phyloP scores from a whole-genome alignment of 768 basidiomycete species.

The Suillus brevipes region DNA sequence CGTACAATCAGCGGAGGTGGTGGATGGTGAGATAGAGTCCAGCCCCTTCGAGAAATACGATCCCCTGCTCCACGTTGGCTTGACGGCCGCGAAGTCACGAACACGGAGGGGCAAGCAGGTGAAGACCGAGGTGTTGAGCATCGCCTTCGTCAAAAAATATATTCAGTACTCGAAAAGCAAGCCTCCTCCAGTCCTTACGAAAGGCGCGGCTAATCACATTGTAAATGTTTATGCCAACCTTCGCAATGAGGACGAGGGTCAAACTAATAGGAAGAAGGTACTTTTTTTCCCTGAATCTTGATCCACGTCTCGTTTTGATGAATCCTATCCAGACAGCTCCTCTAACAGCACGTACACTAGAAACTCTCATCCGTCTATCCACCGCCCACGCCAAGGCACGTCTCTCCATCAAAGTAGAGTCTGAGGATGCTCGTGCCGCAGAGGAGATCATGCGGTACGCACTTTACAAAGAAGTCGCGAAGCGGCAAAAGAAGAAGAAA shows the following conservation, averaged over 20 bases:
- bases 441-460: slow-evolving; percentile 97
- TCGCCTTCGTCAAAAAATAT: slow-evolving; percentile 96
- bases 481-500: slow-evolving; percentile 72
- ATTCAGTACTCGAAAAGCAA: slow-evolving; percentile 96
- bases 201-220: slow-evolving; percentile 93
- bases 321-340: slow-evolving; percentile 77
- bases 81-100: slow-evolving; percentile 49
- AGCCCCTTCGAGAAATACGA: slow-evolving; percentile 96
- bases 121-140: slow-evolving; percentile 84
- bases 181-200: slow-evolving; percentile 80
- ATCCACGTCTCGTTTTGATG: slow-evolving; percentile 6
- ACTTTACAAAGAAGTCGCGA: slow-evolving; percentile 95
- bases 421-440: slow-evolving; percentile 83
- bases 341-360: slow-evolving; percentile 95
- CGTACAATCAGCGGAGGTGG: slow-evolving; percentile 38
- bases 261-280: slow-evolving; percentile 86
- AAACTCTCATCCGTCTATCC: slow-evolving; percentile 96
- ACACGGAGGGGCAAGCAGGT: slow-evolving; percentile 59
- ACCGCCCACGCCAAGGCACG: slow-evolving; percentile 98
- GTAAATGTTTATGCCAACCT: slow-evolving; percentile 89
- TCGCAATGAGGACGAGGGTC: slow-evolving; percentile 84
- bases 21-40: slow-evolving; percentile 38
- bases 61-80: slow-evolving; percentile 88
- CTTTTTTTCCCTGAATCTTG: slow-evolving; percentile 12
- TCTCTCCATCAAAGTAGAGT: slow-evolving; percentile 80